These are phyloP conservation scores for Suhomyces bribrorum DNA, from an alignment of 1,139 yeast genomes.

Conservation along the genomic window DNA sequence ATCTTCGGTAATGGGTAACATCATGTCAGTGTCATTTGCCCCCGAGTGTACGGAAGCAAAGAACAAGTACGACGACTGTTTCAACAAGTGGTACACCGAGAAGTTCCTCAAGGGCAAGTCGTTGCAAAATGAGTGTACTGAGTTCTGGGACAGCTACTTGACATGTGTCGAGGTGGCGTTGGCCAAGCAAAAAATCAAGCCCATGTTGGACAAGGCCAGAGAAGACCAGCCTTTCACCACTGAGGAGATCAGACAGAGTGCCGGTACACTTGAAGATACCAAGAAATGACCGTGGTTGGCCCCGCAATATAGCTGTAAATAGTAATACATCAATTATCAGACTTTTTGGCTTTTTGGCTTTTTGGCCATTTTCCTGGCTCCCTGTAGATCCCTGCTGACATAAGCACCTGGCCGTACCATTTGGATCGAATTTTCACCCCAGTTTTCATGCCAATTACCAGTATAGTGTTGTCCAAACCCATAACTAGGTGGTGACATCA, in stretches of 20 bases:
- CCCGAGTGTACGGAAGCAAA: conserved; percentile 93
- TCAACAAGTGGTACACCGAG: conserved; percentile 94
- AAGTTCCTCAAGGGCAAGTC: conserved; percentile 73
- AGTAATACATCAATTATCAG: not conserved
- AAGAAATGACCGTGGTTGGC: not conserved
- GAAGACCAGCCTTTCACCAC: conserved; percentile 79
- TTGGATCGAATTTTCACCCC: too few relatives aligned
- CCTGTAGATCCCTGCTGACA: too few relatives aligned
- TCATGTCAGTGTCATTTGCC: conserved; percentile 92
- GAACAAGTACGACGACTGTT: conserved; percentile 85
- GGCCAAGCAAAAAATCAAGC: conserved; percentile 69
- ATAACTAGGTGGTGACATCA: too few relatives aligned
- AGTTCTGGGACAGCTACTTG: conserved; percentile 83
- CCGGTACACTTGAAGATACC: conserved; percentile 5
- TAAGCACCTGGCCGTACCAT: too few relatives aligned
- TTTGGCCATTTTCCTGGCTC: too few relatives aligned
- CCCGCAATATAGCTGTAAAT: not conserved
- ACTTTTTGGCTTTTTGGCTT: too few relatives aligned
- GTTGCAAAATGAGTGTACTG: conserved; percentile 83
- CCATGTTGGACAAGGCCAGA: conserved; percentile 89
- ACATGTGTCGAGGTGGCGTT: conserved; percentile 79
- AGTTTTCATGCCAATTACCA: too few relatives aligned
- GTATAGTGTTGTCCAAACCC: too few relatives aligned
- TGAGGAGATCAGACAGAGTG: conserved; percentile 35
- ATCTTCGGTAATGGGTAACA: conserved; percentile 58